These are phyloP conservation scores for Ceratocystis eucalypticola DNA, from an alignment of 2,329 filamentous ascomycete genomes.

Conservation along the genomic window DNA sequence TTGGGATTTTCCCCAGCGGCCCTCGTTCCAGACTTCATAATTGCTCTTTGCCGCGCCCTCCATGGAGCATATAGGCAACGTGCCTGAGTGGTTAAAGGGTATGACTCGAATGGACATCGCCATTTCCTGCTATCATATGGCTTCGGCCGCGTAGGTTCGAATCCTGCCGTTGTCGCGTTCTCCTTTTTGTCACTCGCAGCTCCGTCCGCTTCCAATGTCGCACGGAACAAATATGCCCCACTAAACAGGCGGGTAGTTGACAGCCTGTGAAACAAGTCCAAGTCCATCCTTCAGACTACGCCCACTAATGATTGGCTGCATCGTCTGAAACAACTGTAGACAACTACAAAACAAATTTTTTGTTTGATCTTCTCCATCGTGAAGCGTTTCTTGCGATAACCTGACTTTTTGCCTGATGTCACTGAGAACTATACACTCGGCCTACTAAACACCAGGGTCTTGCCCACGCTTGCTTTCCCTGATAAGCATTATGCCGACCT, in stretches of 20 bases:
- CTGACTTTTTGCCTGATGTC: neutral
- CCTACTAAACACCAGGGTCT: neutral
- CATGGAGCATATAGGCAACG: slow-evolving; percentile 6
- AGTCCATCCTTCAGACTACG: neutral
- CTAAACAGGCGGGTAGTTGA: neutral
- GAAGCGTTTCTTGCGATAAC: neutral
- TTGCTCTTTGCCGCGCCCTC: neutral
- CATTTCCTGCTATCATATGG: slow-evolving; percentile 15
- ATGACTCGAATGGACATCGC: slow-evolving; percentile 13
- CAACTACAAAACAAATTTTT: slow-evolving; percentile 1
- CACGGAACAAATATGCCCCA: neutral
- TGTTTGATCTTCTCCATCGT: slow-evolving; percentile 16
- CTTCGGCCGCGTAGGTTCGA: slow-evolving; percentile 17
- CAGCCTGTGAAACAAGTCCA: neutral
- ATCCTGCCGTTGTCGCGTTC: slow-evolving; percentile 16
- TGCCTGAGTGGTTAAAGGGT: slow-evolving; percentile 19
- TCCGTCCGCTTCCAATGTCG: neutral
- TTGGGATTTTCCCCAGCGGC: neutral
- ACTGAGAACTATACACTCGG: too few species aligned
- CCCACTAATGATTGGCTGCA: neutral
- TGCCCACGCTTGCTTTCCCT: neutral
- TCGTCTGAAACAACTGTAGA: neutral
- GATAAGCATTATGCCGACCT: neutral
- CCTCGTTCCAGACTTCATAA: neutral
- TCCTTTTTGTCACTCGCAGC: neutral